Evolutionary conservation across 78 protist species (phyloP).

Genomic region (Corallochytrium limacisporum): DNA sequence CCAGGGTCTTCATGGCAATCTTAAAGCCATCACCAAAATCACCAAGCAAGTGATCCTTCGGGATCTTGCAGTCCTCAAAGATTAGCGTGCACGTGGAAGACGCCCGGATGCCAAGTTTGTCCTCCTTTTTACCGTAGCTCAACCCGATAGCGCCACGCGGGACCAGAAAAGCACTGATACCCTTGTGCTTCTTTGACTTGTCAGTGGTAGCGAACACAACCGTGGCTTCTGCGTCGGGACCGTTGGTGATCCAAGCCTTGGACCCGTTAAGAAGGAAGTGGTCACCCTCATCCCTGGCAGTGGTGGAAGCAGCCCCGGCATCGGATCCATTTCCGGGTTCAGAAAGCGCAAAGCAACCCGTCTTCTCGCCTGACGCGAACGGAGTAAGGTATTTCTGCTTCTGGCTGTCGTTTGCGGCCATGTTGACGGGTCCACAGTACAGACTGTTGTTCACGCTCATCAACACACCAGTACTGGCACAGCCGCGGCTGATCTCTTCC

Average conservation of each 20-base stretch:
- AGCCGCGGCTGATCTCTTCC: slow-evolving; percentile 67
- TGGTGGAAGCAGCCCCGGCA: slow-evolving; percentile 77
- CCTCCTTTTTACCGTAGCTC: slow-evolving; percentile 59
- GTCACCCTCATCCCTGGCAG: slow-evolving; percentile 45
- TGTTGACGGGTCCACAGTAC: slow-evolving; percentile 25
- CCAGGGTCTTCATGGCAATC: slow-evolving; percentile 77
- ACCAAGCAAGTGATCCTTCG: slow-evolving; percentile 46
- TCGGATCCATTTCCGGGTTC: slow-evolving; percentile 76
- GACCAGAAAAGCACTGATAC: slow-evolving; percentile 85
- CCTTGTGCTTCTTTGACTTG: slow-evolving; percentile 22
- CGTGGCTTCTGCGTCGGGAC: slow-evolving; percentile 19
- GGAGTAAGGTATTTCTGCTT: slow-evolving; percentile 43
- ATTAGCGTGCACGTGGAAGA: slow-evolving; percentile 74
- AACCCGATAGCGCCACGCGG: slow-evolving; percentile 56
- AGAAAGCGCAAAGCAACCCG: slow-evolving; percentile 78
- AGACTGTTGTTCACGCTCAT: slow-evolving; percentile 27
- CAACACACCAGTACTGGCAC: slow-evolving; percentile 18
- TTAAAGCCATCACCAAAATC: slow-evolving; percentile 78
- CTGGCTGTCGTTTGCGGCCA: slow-evolving; percentile 51
- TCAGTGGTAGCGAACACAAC: slow-evolving; percentile 36
- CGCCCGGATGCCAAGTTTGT: slow-evolving; percentile 84
- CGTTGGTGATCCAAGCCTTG: slow-evolving; percentile 84
- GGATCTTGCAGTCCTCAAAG: slow-evolving; percentile 54
- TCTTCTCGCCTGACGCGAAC: slow-evolving; percentile 32
- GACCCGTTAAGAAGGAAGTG: slow-evolving; percentile 40